Conservation (phyloP, 1,284 basidiomycete genomes). For the Moniliophthora roreri region DNA sequence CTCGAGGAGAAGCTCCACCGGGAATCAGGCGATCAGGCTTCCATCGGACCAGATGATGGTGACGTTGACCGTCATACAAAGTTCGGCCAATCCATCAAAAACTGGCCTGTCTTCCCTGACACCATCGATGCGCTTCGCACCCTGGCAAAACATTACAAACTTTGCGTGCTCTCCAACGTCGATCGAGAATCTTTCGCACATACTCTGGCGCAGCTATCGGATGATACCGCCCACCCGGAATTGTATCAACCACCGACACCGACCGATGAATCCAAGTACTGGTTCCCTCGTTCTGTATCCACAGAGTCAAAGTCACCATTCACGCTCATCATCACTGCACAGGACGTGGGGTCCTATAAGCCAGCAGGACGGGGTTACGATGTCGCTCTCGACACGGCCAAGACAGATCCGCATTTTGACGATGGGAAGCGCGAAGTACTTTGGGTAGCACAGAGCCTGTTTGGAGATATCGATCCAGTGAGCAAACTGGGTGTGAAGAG, state of each 20-base stretch:
- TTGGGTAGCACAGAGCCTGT: slow-evolving; percentile 57
- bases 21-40: slow-evolving; percentile 18
- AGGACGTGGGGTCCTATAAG: slow-evolving; percentile 68
- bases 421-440: slow-evolving; percentile 29
- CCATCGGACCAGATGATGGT: slow-evolving; percentile 13
- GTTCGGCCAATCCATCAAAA: slow-evolving; percentile 58
- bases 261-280: slow-evolving; percentile 30
- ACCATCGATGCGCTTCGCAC: slow-evolving; percentile 56
- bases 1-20: slow-evolving; percentile 35
- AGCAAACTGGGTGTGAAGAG: slow-evolving; percentile 47
- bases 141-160: slow-evolving; percentile 60
- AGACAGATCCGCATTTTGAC: slow-evolving; percentile 37
- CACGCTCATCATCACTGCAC: slow-evolving; percentile 61
- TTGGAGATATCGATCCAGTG: slow-evolving; percentile 59
- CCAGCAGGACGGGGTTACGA: slow-evolving; percentile 58
- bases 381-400: slow-evolving; percentile 46
- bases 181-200: slow-evolving; percentile 62
- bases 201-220: slow-evolving; percentile 54
- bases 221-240: slow-evolving; percentile 20
- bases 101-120: slow-evolving; percentile 68
- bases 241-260: slow-evolving; percentile 23
- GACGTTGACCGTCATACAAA: slow-evolving; percentile 27
- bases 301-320: slow-evolving; percentile 51
- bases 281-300: slow-evolving; percentile 34
- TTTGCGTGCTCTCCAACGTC: slow-evolving; percentile 73